These are phyloP conservation scores for Botryotinia calthae DNA, from an alignment of 2,329 filamentous ascomycete species.

Conservation along the genomic window DNA sequence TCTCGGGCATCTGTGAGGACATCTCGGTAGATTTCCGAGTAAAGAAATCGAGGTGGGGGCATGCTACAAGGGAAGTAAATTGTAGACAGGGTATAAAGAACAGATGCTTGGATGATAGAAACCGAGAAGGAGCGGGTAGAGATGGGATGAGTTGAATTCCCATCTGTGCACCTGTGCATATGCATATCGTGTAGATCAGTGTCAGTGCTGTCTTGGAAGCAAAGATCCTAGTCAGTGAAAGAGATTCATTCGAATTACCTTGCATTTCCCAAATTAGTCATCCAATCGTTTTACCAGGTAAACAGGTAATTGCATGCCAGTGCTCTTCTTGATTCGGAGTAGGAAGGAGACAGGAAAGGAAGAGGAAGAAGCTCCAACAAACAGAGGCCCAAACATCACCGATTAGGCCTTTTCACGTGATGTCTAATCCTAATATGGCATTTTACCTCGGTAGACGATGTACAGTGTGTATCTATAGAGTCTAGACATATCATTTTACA, in stretches of 20 bases:
- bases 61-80: background rate
- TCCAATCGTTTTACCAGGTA: background rate
- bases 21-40: background rate
- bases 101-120: background rate
- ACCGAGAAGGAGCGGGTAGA: background rate
- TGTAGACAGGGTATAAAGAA: background rate
- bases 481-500: background rate
- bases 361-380: background rate
- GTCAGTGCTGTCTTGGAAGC: background rate
- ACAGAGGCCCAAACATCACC: background rate
- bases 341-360: background rate
- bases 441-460: conserved; percentile 1
- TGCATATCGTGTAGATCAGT: conserved; percentile 6
- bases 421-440: background rate
- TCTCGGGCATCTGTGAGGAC: background rate
- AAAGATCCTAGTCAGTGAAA: background rate
- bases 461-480: background rate
- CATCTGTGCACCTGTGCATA: conserved; percentile 8
- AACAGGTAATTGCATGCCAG: background rate
- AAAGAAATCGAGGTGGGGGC: background rate
- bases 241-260: background rate
- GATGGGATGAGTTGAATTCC: conserved; percentile 4
- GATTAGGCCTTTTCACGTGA: conserved; percentile 2
- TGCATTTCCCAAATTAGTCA: background rate
- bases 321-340: background rate